Percentiles rank a stretch among this genome's conserved stretches.
phyloP scores from a whole-genome alignment of 164 flowering plant species.

The Tetracentron sinense region DNA sequence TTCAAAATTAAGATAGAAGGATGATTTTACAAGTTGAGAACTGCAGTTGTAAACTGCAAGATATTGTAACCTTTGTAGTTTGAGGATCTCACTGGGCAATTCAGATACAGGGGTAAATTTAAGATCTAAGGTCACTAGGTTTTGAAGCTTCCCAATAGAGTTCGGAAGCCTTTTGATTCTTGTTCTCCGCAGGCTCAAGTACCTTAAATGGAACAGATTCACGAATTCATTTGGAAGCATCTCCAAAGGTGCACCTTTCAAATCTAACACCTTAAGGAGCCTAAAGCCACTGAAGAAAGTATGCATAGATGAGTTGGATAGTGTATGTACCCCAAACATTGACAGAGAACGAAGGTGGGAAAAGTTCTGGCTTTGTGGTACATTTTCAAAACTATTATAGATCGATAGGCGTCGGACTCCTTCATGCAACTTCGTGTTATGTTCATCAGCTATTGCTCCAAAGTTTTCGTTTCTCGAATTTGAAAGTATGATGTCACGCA shows the following conservation, averaged over 20 bases:
- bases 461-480: slow-evolving; percentile 11
- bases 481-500: slow-evolving; percentile 1
- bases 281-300: background rate
- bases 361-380: background rate
- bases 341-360: background rate
- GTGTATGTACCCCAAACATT: background rate
- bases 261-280: background rate
- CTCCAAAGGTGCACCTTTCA: background rate
- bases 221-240: background rate
- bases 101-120: background rate
- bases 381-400: background rate
- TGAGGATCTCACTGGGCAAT: slow-evolving; percentile 10
- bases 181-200: background rate
- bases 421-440: background rate
- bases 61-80: slow-evolving; percentile 8
- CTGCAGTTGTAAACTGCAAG: background rate
- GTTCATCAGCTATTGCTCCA: background rate
- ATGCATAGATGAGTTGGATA: background rate
- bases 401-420: background rate
- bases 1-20: too few relatives aligned
- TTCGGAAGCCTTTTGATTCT: background rate
- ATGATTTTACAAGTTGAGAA: too few relatives aligned
- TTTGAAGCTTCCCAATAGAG: background rate
- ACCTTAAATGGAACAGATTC: background rate
- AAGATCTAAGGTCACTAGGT: background rate